Evolutionary conservation across 2,329 filamentous ascomycete species (phyloP).

Genomic region (Curvularia verruculosa): DNA sequence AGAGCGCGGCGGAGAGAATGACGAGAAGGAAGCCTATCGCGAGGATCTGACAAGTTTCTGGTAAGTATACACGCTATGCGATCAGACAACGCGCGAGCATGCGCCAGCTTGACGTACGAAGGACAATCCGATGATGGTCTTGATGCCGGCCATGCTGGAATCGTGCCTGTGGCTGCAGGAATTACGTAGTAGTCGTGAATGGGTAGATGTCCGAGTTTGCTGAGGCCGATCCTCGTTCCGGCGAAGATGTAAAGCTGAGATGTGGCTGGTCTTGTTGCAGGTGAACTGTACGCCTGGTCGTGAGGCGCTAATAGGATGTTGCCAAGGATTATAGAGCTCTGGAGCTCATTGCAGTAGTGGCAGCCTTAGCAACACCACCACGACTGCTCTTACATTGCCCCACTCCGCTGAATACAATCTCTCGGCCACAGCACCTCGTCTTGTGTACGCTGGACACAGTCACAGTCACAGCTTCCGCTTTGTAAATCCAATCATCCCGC

Average conservation of each 20-base stretch:
- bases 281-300: constrained; percentile 2
- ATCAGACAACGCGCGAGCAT: constrained; percentile 15
- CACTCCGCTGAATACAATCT: constrained; percentile 10
- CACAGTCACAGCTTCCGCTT: not conserved
- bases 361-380: constrained; percentile 35
- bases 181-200: not conserved
- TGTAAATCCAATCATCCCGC: constrained; percentile 10
- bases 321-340: constrained; percentile 17
- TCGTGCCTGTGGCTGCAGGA: not conserved
- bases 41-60: constrained; percentile 67
- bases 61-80: constrained; percentile 11
- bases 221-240: constrained; percentile 11
- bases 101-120: constrained; percentile 68
- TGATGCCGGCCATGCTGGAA: constrained; percentile 78
- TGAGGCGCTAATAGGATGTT: constrained; percentile 12
- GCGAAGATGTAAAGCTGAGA: constrained; percentile 10
- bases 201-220: not conserved
- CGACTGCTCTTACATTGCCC: constrained; percentile 8
- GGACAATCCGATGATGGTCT: constrained; percentile 98
- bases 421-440: not conserved
- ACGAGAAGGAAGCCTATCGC: constrained; percentile 98
- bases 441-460: not conserved
- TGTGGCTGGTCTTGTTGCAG: constrained; percentile 10
- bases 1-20: constrained; percentile 95
- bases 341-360: constrained; percentile 22